Evolutionary conservation across 352 stramenopile genomes (phyloP).

Genomic region (Phytophthora niederhauseri): DNA sequence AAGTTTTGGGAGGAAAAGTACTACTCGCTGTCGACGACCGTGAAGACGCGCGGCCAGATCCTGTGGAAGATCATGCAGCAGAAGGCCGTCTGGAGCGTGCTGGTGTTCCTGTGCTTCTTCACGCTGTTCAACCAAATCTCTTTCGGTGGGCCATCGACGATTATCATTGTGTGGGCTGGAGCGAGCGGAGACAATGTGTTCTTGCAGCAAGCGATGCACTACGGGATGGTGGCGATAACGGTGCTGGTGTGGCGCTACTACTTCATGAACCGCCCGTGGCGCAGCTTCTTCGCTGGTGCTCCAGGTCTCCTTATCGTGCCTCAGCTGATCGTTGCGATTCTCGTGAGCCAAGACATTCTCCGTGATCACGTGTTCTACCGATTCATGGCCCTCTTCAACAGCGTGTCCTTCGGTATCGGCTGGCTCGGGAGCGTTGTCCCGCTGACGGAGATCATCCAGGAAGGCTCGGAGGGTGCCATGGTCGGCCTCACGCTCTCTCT

Average conservation of each 20-base stretch:
- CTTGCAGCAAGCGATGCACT: slow-evolving; percentile 27
- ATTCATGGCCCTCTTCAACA: slow-evolving; percentile 29
- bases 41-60: slow-evolving; percentile 47
- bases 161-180: slow-evolving; percentile 40
- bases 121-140: slow-evolving; percentile 46
- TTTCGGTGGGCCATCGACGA: slow-evolving; percentile 31
- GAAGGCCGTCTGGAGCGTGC: slow-evolving; percentile 53
- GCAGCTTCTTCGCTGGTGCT: slow-evolving; percentile 35
- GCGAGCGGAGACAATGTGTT: slow-evolving; percentile 33
- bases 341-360: slow-evolving; percentile 36
- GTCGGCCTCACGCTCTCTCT: slow-evolving; percentile 52
- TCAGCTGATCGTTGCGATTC: slow-evolving; percentile 27
- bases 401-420: slow-evolving; percentile 23
- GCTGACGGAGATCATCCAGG: slow-evolving; percentile 60
- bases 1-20: slow-evolving; percentile 51
- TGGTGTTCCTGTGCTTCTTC: slow-evolving; percentile 51
- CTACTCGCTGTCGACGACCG: slow-evolving; percentile 46
- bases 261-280: slow-evolving; percentile 38
- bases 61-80: slow-evolving; percentile 64
- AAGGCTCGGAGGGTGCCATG: slow-evolving; percentile 55
- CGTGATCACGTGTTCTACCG: slow-evolving; percentile 42
- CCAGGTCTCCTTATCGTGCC: slow-evolving; percentile 39
- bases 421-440: slow-evolving; percentile 45
- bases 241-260: slow-evolving; percentile 42
- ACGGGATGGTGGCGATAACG: slow-evolving; percentile 28